Conservation (phyloP, 2,329 filamentous ascomycete species). For the Fusarium tanahbumbuense region DNA sequence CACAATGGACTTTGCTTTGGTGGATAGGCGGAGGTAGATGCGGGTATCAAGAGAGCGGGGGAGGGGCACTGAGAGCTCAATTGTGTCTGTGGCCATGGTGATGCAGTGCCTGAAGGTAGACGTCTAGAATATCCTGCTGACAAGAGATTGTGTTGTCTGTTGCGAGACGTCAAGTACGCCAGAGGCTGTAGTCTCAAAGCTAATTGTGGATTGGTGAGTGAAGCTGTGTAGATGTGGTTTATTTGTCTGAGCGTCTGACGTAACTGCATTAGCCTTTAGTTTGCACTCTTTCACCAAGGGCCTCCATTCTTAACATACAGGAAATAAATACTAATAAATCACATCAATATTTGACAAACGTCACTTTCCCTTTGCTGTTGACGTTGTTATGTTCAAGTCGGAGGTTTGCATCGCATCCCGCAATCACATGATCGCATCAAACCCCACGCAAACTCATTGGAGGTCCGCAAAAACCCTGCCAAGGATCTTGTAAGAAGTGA, state of each 20-base stretch:
- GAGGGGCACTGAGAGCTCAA: constrained; percentile 68
- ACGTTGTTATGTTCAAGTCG: neutral
- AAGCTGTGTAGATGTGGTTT: neutral
- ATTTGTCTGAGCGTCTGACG: constrained; percentile 6
- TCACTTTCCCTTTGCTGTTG: neutral
- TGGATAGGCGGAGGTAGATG: constrained; percentile 70
- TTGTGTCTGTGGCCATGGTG: constrained; percentile 44
- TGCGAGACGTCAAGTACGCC: neutral
- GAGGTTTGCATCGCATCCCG: neutral
- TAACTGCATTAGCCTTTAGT: neutral
- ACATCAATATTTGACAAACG: neutral
- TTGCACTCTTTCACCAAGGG: neutral
- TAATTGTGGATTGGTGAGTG: neutral
- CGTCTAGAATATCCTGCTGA: no score
- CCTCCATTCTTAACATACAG: neutral
- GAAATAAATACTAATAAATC: neutral
- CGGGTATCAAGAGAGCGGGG: constrained; percentile 70
- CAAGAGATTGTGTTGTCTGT: neutral
- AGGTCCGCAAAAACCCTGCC: constrained; percentile 27
- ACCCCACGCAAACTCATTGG: constrained; percentile 30
- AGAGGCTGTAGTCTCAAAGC: neutral
- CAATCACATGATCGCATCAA: constrained; percentile 39
- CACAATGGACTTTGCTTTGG: constrained; percentile 67
- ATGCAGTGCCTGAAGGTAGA: neutral
- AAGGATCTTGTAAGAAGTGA: constrained; percentile 15